phyloP scores from a whole-genome alignment of 1,139 yeast genomes.

The Diutina neorugosa region DNA sequence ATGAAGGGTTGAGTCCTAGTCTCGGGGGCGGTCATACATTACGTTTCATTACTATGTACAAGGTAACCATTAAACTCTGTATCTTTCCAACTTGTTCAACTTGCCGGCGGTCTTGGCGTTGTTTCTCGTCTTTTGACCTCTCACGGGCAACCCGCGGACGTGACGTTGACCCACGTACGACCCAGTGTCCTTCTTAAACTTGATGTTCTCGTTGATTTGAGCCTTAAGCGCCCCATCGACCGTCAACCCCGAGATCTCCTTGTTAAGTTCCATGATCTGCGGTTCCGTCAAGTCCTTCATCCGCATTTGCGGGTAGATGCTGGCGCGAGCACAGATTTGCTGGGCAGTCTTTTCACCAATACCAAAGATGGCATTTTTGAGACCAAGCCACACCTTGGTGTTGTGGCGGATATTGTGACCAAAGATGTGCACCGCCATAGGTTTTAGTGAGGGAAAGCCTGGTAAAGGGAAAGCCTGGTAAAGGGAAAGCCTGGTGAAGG shows the following conservation, averaged over 20 bases:
- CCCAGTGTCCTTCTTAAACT: slow-evolving; percentile 70
- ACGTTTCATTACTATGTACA: neutral
- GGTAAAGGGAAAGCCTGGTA: too few relatives aligned
- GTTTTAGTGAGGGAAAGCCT: neutral
- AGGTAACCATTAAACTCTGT: neutral
- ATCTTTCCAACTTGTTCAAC: slow-evolving; percentile 67
- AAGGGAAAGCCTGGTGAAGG: neutral
- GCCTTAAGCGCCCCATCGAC: slow-evolving; percentile 82
- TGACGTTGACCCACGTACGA: slow-evolving; percentile 87
- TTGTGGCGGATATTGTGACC: slow-evolving; percentile 59
- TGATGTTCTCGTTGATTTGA: slow-evolving; percentile 67
- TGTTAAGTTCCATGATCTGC: slow-evolving; percentile 74
- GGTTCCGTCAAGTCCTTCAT: slow-evolving; percentile 88
- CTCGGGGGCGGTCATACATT: too few relatives aligned
- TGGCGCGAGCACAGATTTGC: slow-evolving; percentile 73
- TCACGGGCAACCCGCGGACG: slow-evolving; percentile 77
- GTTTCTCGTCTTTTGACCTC: slow-evolving; percentile 87
- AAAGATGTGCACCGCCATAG: slow-evolving; percentile 64
- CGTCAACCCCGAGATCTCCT: slow-evolving; percentile 71
- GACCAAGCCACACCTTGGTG: slow-evolving; percentile 45
- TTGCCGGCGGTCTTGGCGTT: slow-evolving; percentile 84
- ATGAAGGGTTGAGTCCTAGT: too few relatives aligned
- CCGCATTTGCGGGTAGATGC: slow-evolving; percentile 86
- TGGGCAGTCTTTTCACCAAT: slow-evolving; percentile 69
- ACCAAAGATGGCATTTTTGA: slow-evolving; percentile 77